A percentile compares a stretch with the other conserved stretches of the same genome.
These are phyloP conservation scores for Tripidium arundinaceum DNA, from an alignment of 202 grass and related monocot species.

Conservation along the genomic window DNA sequence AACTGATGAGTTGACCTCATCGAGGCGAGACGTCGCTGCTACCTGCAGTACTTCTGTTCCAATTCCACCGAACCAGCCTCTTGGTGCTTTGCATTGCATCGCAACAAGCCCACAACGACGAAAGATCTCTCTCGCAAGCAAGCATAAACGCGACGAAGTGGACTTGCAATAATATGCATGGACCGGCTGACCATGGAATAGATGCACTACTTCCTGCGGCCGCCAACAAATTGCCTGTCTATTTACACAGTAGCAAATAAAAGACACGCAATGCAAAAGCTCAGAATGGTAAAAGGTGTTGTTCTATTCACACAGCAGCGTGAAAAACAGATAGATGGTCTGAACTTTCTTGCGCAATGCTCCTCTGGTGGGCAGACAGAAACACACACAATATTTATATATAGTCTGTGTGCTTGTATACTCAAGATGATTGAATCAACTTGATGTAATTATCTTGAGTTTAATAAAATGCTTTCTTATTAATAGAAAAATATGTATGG, in stretches of 20 bases:
- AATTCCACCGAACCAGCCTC: conserved; percentile 14
- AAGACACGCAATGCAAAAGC: background rate
- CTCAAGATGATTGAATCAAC: no score
- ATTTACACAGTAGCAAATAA: background rate
- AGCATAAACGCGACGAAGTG: conserved; percentile 7
- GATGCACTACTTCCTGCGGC: conserved; percentile 3
- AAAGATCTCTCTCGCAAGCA: background rate
- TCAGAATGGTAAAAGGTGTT: background rate
- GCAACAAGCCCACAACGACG: background rate
- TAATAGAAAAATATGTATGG: background rate
- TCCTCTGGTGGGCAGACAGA: no score
- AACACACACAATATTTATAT: background rate
- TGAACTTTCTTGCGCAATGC: no score
- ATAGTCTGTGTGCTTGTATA: no score
- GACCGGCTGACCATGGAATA: conserved; percentile 32
- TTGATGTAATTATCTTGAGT: no score
- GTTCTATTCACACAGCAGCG: background rate
- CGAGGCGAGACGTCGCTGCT: no score
- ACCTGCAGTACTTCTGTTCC: background rate
- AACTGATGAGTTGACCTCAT: conserved; percentile 12
- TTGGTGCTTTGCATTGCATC: background rate
- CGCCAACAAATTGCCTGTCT: conserved; percentile 20
- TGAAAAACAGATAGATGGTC: no score
- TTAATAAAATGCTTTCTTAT: no score
- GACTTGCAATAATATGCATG: conserved; percentile 23